Evolutionary conservation across 2,329 filamentous ascomycete species (phyloP).

Genomic region (Colletotrichum coccodes): DNA sequence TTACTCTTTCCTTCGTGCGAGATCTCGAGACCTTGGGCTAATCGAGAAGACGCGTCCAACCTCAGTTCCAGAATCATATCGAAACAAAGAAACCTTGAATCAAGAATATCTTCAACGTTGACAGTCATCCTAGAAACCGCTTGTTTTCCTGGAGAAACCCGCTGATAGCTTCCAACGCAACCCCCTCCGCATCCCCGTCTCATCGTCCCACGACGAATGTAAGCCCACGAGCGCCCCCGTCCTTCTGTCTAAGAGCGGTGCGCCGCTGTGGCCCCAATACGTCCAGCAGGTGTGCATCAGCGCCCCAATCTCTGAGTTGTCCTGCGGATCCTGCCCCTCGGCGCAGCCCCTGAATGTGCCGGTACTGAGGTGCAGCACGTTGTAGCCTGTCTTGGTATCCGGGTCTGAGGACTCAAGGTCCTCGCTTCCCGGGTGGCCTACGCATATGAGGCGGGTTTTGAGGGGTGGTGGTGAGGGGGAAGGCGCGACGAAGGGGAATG

Average conservation of each 20-base stretch:
- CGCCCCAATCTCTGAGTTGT: slow-evolving; percentile 62
- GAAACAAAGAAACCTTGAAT: not conserved
- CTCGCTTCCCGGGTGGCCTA: slow-evolving; percentile 48
- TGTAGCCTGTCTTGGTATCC: slow-evolving; percentile 52
- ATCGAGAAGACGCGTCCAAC: no score
- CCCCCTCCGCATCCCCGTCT: slow-evolving; percentile 60
- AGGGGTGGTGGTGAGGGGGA: slow-evolving; percentile 32
- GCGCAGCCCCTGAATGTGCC: slow-evolving; percentile 53
- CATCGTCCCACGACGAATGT: slow-evolving; percentile 65
- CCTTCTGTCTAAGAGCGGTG: slow-evolving; percentile 53
- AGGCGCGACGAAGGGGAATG: slow-evolving; percentile 37
- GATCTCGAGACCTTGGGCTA: not conserved
- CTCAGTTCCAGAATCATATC: not conserved
- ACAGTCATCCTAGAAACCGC: not conserved
- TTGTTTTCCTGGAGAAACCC: slow-evolving; percentile 44
- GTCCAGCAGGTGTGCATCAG: slow-evolving; percentile 66
- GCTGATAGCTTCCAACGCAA: slow-evolving; percentile 54
- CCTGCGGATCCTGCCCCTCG: slow-evolving; percentile 52
- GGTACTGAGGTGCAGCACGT: slow-evolving; percentile 56
- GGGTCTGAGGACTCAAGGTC: slow-evolving; percentile 53
- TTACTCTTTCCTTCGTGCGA: not conserved
- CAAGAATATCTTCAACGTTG: not conserved
- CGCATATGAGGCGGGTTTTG: slow-evolving; percentile 41
- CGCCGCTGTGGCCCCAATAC: slow-evolving; percentile 66
- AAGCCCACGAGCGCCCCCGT: slow-evolving; percentile 56